Percentiles rank a stretch among this genome's conserved stretches.
These are phyloP conservation scores for Fonsecaea pugnacius DNA, from an alignment of 2,329 filamentous ascomycete genomes.

Conservation along the genomic window DNA sequence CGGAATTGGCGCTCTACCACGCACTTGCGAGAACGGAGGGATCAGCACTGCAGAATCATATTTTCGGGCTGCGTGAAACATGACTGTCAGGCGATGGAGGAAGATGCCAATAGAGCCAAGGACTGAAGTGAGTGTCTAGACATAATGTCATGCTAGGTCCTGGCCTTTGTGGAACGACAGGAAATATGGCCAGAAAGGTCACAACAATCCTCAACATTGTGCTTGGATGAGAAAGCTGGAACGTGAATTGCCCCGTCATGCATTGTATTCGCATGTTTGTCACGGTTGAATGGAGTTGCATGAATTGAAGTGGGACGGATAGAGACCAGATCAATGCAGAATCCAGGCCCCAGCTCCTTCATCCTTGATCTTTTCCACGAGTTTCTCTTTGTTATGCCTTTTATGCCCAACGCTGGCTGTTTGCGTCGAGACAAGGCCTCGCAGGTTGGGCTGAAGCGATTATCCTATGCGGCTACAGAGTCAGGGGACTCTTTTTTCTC, in stretches of 20 bases:
- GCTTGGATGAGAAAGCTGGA: neutral
- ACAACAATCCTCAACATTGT: neutral
- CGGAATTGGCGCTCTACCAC: neutral
- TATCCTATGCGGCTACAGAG: no score
- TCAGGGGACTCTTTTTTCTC: no score
- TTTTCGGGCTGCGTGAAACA: neutral
- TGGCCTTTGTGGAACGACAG: neutral
- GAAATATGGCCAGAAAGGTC: neutral
- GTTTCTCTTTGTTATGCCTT: no score
- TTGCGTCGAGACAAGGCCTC: no score
- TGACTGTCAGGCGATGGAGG: neutral
- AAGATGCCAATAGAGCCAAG: neutral
- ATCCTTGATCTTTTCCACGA: no score
- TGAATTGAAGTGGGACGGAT: neutral
- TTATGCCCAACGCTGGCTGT: no score
- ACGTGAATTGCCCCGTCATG: neutral
- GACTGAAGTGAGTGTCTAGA: neutral
- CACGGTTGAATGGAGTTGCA: neutral
- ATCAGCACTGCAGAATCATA: neutral
- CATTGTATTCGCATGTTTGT: neutral
- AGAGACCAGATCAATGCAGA: conserved; percentile 1
- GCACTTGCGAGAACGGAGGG: neutral
- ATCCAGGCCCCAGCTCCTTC: neutral
- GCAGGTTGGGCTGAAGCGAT: no score
- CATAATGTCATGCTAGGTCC: neutral